Conservation (phyloP, 345 rosid species). For the Cardamine chenopodiifolia region DNA sequence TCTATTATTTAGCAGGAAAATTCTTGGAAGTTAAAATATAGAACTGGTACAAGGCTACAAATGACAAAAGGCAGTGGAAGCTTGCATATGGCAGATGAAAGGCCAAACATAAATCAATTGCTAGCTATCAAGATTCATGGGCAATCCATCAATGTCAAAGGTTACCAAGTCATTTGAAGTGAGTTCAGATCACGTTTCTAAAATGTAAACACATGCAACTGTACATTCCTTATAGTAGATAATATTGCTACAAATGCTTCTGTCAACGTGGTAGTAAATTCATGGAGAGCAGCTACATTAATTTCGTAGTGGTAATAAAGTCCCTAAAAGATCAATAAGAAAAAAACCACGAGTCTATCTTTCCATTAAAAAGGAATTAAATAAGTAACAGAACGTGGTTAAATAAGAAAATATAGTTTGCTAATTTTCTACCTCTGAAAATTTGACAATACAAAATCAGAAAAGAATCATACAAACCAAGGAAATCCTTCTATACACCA, state of each 20-base stretch:
- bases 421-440: conserved; percentile 15
- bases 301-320: background rate
- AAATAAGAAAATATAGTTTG: background rate
- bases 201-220: background rate
- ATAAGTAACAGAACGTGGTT: background rate
- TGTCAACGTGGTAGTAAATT: background rate
- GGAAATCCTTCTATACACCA: background rate
- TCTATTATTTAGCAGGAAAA: background rate
- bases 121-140: background rate
- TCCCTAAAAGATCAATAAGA: conserved; percentile 1
- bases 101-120: conserved; percentile 1
- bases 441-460: conserved; percentile 1
- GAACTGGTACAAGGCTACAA: background rate
- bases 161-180: background rate
- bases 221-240: background rate
- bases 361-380: background rate
- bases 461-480: background rate
- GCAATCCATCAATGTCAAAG: background rate
- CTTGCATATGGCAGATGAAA: conserved; percentile 5
- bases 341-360: background rate
- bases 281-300: background rate
- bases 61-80: conserved; percentile 1
- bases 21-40: background rate
- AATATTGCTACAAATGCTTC: conserved; percentile 6
- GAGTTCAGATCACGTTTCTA: background rate